phyloP scores from a whole-genome alignment of 2,329 filamentous ascomycete genomes.

The Penicillium griseofulvum region DNA sequence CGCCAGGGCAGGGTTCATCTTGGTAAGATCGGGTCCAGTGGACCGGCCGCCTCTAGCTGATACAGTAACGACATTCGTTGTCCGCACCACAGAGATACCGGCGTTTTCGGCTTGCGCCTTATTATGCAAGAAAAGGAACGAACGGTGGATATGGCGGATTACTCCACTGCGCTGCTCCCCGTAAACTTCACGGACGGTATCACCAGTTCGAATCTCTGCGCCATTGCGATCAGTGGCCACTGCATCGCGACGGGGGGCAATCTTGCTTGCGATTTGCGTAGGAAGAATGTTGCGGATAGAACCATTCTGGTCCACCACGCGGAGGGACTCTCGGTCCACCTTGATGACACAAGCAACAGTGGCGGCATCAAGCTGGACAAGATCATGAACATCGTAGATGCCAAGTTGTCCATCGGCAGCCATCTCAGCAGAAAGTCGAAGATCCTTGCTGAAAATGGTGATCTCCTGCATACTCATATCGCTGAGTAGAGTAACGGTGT shows the following conservation, averaged over 20 bases:
- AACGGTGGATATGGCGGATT: conserved; percentile 90
- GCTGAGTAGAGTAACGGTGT: conserved; percentile 87
- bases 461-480: conserved; percentile 93
- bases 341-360: conserved; percentile 94
- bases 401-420: conserved; percentile 79
- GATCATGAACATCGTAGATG: conserved; percentile 86
- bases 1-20: conserved; percentile 90
- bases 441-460: conserved; percentile 95
- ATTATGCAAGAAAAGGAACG: conserved; percentile 87
- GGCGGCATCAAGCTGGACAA: conserved; percentile 88
- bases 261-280: conserved; percentile 86
- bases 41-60: conserved; percentile 90
- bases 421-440: conserved; percentile 88
- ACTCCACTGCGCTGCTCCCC: conserved; percentile 83
- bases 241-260: conserved; percentile 76
- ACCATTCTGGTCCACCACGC: conserved; percentile 86
- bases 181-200: conserved; percentile 85
- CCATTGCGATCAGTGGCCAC: conserved; percentile 92
- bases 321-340: conserved; percentile 88
- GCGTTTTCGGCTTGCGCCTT: conserved; percentile 81
- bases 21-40: conserved; percentile 71
- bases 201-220: conserved; percentile 85
- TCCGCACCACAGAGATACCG: conserved; percentile 82
- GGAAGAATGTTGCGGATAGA: conserved; percentile 78
- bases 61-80: conserved; percentile 81